A percentile compares a stretch with the other conserved stretches of the same genome.
These are phyloP conservation scores for Leccinum fallax DNA, from an alignment of 1,284 basidiomycete genomes.

Conservation along the genomic window DNA sequence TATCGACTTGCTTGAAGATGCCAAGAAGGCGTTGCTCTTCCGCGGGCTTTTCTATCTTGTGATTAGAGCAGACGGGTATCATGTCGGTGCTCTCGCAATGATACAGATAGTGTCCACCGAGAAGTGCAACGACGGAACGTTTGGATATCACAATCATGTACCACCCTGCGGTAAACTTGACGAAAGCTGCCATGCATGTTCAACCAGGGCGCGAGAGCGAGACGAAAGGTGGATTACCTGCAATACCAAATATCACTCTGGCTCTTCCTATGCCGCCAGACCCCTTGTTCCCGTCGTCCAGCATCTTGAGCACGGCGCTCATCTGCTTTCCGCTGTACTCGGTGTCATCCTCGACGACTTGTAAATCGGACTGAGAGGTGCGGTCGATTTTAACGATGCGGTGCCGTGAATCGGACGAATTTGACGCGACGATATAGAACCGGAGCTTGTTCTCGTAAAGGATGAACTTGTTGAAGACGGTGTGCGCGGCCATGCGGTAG, in stretches of 20 bases:
- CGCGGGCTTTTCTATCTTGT: constrained; percentile 78
- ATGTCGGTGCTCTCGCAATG: constrained; percentile 95
- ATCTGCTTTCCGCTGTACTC: constrained; percentile 90
- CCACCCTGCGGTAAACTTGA: constrained; percentile 89
- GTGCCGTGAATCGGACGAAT: constrained; percentile 82
- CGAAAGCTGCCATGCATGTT: constrained; percentile 60
- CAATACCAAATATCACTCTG: constrained; percentile 78
- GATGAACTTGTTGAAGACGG: constrained; percentile 84
- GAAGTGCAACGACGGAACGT: constrained; percentile 88
- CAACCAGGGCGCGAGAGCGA: background rate
- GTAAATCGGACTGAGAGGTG: constrained; percentile 72
- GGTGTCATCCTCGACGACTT: constrained; percentile 82
- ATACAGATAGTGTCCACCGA: constrained; percentile 97
- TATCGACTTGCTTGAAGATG: constrained; percentile 97
- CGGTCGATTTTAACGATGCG: constrained; percentile 92
- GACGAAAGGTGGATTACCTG: constrained; percentile 45
- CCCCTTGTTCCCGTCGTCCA: constrained; percentile 90
- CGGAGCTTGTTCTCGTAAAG: constrained; percentile 88
- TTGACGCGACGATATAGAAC: constrained; percentile 88
- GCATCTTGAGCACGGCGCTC: constrained; percentile 88
- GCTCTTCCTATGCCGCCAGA: constrained; percentile 88
- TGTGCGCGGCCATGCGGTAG: constrained; percentile 3
- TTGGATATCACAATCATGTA: constrained; percentile 91
- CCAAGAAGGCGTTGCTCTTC: constrained; percentile 87
- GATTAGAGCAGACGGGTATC: constrained; percentile 70